Percentiles rank a stretch among this genome's conserved stretches.
phyloP scores from a whole-genome alignment of 306 rosid species.

The Prunus mira region DNA sequence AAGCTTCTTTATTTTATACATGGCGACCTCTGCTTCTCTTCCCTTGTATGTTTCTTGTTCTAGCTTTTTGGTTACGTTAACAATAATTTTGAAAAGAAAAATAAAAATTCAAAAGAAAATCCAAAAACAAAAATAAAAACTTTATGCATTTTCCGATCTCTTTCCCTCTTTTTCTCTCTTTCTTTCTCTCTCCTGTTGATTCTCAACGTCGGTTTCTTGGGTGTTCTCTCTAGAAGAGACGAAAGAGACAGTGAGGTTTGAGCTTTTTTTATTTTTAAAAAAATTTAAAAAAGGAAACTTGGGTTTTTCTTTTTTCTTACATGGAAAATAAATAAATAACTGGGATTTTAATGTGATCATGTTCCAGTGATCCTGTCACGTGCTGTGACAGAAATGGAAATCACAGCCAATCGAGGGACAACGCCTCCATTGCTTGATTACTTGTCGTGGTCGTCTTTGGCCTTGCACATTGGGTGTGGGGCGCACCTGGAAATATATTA shows the following conservation, averaged over 20 bases:
- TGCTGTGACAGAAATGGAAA: not conserved
- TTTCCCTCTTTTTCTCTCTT: not conserved
- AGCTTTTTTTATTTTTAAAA: not conserved
- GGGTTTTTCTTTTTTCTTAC: not conserved
- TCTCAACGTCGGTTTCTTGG: not conserved
- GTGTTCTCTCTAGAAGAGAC: not conserved
- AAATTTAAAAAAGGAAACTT: not conserved
- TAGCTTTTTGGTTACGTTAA: slow-evolving; percentile 15
- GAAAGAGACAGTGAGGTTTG: not conserved
- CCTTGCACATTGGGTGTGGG: not conserved
- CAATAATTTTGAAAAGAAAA: slow-evolving; percentile 7
- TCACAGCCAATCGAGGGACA: not conserved
- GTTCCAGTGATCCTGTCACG: not conserved
- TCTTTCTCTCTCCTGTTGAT: not conserved
- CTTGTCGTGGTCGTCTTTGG: not conserved
- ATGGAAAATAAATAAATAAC: not conserved
- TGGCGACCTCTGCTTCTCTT: not conserved
- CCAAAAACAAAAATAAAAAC: not conserved
- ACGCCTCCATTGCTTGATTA: not conserved
- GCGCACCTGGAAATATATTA: not conserved
- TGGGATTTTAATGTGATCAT: not conserved
- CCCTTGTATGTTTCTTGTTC: not conserved
- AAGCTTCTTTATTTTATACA: not conserved
- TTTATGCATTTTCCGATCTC: not conserved
- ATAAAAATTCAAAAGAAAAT: not conserved